Conservation (phyloP, 352 stramenopile species). For the Hyaloperonospora brassicae region DNA sequence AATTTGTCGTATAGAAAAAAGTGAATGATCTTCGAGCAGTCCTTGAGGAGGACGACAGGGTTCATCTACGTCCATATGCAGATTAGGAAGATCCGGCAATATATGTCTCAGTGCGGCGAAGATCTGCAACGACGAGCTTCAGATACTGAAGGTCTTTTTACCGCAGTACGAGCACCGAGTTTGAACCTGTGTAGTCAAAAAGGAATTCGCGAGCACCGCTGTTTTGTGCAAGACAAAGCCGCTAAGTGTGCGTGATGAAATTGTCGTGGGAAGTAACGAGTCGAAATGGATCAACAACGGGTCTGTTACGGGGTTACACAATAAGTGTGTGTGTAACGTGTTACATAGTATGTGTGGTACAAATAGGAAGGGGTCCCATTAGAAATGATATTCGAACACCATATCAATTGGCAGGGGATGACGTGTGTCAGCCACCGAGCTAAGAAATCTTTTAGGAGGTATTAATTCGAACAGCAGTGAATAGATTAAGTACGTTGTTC, state of each 20-base stretch:
- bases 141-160: constrained; percentile 65
- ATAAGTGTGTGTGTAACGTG: too few relatives aligned
- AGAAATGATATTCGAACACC: too few relatives aligned
- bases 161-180: constrained; percentile 70
- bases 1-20: constrained; percentile 75
- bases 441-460: too few relatives aligned
- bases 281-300: constrained; percentile 21
- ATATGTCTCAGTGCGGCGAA: constrained; percentile 83
- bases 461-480: too few relatives aligned
- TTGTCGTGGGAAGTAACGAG: constrained; percentile 39
- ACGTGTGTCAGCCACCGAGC: too few relatives aligned
- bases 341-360: too few relatives aligned
- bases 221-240: constrained; percentile 71
- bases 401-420: too few relatives aligned
- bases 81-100: constrained; percentile 66
- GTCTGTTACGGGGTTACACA: too few relatives aligned
- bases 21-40: constrained; percentile 76
- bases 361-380: too few relatives aligned
- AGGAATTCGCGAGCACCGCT: constrained; percentile 68
- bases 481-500: too few relatives aligned
- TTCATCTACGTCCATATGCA: constrained; percentile 66
- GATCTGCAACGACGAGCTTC: constrained; percentile 61
- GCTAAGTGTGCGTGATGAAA: constrained; percentile 57
- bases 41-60: constrained; percentile 56
- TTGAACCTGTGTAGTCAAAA: constrained; percentile 70